Evolutionary conservation across 2,329 filamentous ascomycete species (phyloP).

Genomic region (Beauveria pseudobassiana): DNA sequence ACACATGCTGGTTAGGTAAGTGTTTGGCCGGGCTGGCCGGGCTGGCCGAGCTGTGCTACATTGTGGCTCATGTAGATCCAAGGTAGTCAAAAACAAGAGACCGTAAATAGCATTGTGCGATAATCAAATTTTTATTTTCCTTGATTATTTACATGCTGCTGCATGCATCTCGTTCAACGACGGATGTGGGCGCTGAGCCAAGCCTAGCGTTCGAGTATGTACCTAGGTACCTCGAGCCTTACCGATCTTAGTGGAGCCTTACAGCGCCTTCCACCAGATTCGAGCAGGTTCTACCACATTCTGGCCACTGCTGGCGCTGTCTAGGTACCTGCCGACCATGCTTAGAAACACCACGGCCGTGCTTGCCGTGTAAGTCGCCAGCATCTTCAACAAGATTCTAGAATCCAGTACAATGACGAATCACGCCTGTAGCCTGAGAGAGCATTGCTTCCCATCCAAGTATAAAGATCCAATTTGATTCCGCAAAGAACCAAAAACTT

Average conservation of each 20-base stretch:
- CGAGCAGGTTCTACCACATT: constrained; percentile 17
- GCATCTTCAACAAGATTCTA: constrained; percentile 13
- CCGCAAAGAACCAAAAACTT: constrained; percentile 11
- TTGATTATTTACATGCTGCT: too few relatives aligned
- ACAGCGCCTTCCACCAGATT: constrained; percentile 18
- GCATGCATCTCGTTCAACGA: background rate
- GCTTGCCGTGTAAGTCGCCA: constrained; percentile 13
- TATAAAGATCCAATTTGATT: constrained; percentile 24
- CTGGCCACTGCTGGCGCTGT: constrained; percentile 11
- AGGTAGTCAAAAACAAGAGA: background rate
- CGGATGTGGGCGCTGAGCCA: background rate
- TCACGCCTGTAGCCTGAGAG: background rate
- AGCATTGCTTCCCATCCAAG: constrained; percentile 7
- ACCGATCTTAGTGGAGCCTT: constrained; percentile 18
- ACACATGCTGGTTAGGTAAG: background rate
- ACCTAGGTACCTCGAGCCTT: background rate
- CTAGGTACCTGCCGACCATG: background rate
- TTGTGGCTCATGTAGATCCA: background rate
- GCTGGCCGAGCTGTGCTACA: background rate
- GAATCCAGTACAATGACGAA: constrained; percentile 7
- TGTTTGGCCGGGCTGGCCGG: background rate
- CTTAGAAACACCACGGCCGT: constrained; percentile 13
- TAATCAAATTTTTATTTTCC: background rate
- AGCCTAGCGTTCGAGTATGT: background rate
- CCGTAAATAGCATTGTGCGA: background rate